Percentiles rank a stretch among this genome's conserved stretches.
phyloP scores from a whole-genome alignment of 202 grass and related monocot genomes.

The Carex arenaria region DNA sequence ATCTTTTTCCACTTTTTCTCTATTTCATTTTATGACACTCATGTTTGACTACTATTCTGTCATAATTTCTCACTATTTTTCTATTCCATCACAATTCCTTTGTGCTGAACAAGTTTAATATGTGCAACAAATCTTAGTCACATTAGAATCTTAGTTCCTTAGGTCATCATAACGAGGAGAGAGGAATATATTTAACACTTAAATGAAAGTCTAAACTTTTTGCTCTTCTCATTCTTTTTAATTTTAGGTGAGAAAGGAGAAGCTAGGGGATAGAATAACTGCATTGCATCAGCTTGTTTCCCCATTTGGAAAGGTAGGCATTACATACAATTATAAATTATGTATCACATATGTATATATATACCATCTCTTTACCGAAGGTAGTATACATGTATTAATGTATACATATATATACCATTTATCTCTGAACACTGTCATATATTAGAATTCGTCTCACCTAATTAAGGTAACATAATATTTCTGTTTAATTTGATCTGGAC shows the following conservation, averaged over 20 bases:
- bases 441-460: neutral
- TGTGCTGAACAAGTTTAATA: neutral
- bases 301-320: conserved; percentile 89
- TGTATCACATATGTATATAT: neutral
- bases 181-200: conserved; percentile 26
- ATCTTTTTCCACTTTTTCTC: too few species aligned
- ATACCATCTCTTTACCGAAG: neutral
- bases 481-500: too few species aligned
- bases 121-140: conserved; percentile 41
- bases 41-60: too few species aligned
- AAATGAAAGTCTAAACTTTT: conserved; percentile 35
- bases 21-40: too few species aligned
- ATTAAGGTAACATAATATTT: too few species aligned
- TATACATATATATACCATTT: neutral
- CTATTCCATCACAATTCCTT: too few species aligned
- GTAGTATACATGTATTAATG: neutral
- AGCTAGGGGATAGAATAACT: conserved; percentile 98
- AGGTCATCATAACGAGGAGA: conserved; percentile 24
- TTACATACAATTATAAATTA: neutral
- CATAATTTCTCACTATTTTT: too few species aligned
- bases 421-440: neutral
- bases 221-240: conserved; percentile 27
- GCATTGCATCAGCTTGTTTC: conserved; percentile 96
- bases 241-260: conserved; percentile 91
- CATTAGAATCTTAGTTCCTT: conserved; percentile 50